Percentiles rank a stretch among this genome's conserved stretches.
Conservation (phyloP, 2,329 filamentous ascomycete genomes). For the Colletotrichum sp. region DNA sequence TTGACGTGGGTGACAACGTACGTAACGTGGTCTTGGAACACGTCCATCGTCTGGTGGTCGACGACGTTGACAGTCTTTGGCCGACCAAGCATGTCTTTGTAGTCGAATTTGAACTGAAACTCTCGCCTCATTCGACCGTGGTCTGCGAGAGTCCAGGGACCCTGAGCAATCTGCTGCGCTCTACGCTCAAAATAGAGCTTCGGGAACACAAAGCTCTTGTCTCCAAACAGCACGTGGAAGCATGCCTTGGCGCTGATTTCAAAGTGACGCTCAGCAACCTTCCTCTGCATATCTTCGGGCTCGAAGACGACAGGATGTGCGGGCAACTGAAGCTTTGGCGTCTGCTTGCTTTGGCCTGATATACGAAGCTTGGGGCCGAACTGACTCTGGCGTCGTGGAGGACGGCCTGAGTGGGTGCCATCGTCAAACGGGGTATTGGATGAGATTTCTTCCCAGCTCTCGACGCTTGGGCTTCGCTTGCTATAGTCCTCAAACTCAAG, state of each 20-base stretch:
- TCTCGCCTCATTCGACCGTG: constrained; percentile 75
- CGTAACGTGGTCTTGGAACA: constrained; percentile 76
- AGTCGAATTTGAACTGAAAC: constrained; percentile 80
- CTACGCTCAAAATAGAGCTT: constrained; percentile 85
- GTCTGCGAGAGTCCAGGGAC: constrained; percentile 79
- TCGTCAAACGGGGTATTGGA: constrained; percentile 65
- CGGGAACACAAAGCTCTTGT: constrained; percentile 94
- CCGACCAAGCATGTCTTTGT: constrained; percentile 68
- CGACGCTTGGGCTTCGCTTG: constrained; percentile 73
- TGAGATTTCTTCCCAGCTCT: constrained; percentile 90
- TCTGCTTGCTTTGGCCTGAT: constrained; percentile 22
- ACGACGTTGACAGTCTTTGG: constrained; percentile 67
- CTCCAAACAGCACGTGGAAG: constrained; percentile 95
- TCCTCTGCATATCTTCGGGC: constrained; percentile 78
- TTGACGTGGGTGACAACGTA: constrained; percentile 69
- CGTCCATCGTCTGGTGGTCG: constrained; percentile 87
- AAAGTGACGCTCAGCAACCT: constrained; percentile 81
- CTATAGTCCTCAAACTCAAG: constrained; percentile 71
- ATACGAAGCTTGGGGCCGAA: constrained; percentile 40
- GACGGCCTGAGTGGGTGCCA: constrained; percentile 49
- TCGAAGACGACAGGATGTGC: constrained; percentile 82
- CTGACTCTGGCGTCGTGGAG: constrained; percentile 36
- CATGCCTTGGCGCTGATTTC: constrained; percentile 92
- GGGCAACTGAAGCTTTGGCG: constrained; percentile 80
- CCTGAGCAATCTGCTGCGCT: constrained; percentile 81